These are phyloP conservation scores for Marasmius tenuissimus DNA, from an alignment of 1,284 basidiomycete genomes.

Conservation along the genomic window DNA sequence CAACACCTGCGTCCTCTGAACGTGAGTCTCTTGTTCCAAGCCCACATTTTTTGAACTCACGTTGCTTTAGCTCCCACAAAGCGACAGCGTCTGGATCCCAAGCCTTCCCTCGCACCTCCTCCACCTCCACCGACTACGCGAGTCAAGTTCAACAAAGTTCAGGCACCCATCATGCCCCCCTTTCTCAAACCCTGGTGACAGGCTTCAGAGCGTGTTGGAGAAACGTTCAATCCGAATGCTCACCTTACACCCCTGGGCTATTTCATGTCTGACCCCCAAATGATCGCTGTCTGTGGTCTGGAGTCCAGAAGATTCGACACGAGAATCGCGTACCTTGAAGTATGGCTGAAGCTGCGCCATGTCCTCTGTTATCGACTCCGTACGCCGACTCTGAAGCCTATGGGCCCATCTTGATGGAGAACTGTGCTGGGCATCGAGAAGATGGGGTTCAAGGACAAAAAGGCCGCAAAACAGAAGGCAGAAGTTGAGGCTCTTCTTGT, in stretches of 20 bases:
- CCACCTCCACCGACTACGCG: neutral
- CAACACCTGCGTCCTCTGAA: too few species aligned
- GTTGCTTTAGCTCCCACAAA: neutral
- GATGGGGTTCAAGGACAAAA: neutral
- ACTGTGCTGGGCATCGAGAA: neutral
- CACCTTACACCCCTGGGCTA: neutral
- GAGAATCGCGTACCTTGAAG: neutral
- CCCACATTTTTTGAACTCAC: too few species aligned
- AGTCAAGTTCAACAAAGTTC: neutral
- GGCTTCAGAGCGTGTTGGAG: neutral
- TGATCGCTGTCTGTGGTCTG: too few species aligned
- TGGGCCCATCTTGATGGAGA: neutral
- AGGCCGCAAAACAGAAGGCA: neutral
- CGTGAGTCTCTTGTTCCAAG: too few species aligned
- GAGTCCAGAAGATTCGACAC: too few species aligned
- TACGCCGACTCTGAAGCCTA: neutral
- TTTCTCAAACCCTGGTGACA: neutral
- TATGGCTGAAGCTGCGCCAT: neutral
- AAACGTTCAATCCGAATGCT: neutral
- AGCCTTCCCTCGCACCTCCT: too few species aligned
- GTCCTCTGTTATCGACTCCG: neutral
- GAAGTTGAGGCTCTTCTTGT: too few species aligned
- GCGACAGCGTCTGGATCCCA: neutral
- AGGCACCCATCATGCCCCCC: neutral
- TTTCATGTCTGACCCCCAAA: neutral